phyloP scores from a whole-genome alignment of 2,329 filamentous ascomycete genomes.

The Nakataea oryzae region DNA sequence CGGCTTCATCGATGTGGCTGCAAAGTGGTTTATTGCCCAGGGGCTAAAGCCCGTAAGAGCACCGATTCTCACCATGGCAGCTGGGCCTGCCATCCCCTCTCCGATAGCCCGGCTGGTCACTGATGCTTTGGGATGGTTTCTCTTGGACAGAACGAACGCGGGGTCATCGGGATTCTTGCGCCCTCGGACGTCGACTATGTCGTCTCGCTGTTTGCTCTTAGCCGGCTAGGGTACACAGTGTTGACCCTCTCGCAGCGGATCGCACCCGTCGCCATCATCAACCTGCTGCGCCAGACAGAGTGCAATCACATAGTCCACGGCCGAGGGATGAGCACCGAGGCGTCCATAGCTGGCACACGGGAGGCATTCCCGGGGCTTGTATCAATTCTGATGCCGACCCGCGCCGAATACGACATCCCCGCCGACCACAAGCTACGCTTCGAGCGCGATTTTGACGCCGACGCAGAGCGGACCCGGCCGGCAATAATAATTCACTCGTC shows the following conservation, averaged over 20 bases:
- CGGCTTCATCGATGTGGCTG: not conserved
- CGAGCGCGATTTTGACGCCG: not conserved
- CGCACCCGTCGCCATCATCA: not conserved
- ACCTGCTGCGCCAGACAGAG: not conserved
- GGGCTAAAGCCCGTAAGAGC: not conserved
- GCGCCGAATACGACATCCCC: not conserved
- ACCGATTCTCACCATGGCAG: too few relatives aligned
- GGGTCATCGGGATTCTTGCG: not conserved
- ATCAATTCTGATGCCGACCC: not conserved
- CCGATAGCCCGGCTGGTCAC: not conserved
- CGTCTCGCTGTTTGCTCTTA: not conserved
- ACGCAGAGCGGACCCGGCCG: constrained; percentile 16
- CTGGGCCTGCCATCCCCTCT: not conserved
- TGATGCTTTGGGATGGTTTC: not conserved
- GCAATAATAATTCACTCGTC: constrained; percentile 35
- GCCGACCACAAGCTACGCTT: not conserved
- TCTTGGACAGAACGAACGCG: not conserved
- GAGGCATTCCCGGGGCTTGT: not conserved
- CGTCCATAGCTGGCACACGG: not conserved
- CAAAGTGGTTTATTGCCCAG: not conserved
- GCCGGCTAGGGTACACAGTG: not conserved
- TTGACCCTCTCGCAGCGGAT: not conserved
- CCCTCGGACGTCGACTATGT: not conserved
- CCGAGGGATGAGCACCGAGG: not conserved
- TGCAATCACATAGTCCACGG: not conserved